These are phyloP conservation scores for Ceratocystis harringtonii DNA, from an alignment of 2,329 filamentous ascomycete genomes.

Conservation along the genomic window DNA sequence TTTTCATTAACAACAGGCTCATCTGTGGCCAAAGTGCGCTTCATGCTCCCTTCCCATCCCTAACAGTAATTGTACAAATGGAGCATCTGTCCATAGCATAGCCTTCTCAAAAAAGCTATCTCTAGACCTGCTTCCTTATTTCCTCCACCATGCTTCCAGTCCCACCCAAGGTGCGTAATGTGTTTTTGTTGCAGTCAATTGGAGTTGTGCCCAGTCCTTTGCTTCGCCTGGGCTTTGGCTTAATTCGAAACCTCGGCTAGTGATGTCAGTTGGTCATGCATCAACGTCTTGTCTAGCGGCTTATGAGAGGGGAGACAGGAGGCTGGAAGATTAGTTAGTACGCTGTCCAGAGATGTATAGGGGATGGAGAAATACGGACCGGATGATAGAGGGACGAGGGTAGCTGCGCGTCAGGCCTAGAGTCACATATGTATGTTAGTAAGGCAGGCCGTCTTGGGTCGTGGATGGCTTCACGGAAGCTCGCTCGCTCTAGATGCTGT, in stretches of 20 bases:
- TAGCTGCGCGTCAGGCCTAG: slow-evolving; percentile 87
- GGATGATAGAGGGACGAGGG: slow-evolving; percentile 60
- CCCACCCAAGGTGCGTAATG: not conserved
- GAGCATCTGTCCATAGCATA: not conserved
- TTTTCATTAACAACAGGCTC: not conserved
- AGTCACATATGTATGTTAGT: slow-evolving; percentile 21
- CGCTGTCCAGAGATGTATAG: not conserved
- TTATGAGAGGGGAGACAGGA: slow-evolving; percentile 51
- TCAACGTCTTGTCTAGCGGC: not conserved
- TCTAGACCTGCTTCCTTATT: not conserved
- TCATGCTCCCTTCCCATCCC: not conserved
- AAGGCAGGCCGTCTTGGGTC: slow-evolving; percentile 1
- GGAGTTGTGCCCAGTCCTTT: not conserved
- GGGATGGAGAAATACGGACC: slow-evolving; percentile 27
- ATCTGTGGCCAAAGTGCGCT: not conserved
- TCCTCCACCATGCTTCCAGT: not conserved
- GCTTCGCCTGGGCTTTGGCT: not conserved
- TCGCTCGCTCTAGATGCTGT: slow-evolving; percentile 19
- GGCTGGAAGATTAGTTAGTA: slow-evolving; percentile 26
- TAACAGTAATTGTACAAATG: slow-evolving; percentile 3
- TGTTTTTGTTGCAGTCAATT: not conserved
- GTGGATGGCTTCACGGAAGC: slow-evolving; percentile 1
- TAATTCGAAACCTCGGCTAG: not conserved
- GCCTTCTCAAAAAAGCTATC: not conserved
- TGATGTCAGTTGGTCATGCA: not conserved